Conservation (phyloP, 2,329 filamentous ascomycete genomes). For the Dothistroma septosporum region DNA sequence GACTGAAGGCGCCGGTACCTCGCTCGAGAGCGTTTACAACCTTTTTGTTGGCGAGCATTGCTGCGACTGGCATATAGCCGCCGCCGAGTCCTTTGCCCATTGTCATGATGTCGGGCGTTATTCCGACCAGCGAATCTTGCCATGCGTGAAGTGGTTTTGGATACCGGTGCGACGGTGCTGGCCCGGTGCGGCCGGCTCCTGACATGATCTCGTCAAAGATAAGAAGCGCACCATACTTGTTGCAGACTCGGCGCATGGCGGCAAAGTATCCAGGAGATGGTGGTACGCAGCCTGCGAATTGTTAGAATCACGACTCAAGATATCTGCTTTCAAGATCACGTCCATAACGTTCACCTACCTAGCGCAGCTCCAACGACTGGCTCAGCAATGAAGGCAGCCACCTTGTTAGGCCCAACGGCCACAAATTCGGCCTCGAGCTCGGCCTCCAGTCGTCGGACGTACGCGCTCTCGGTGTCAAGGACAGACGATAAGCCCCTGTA, state of each 20-base stretch:
- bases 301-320: background rate
- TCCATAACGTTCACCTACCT: constrained; percentile 38
- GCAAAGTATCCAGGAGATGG: constrained; percentile 64
- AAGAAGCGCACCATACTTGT: constrained; percentile 67
- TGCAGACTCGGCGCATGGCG: constrained; percentile 64
- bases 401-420: constrained; percentile 58
- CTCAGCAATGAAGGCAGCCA: constrained; percentile 70
- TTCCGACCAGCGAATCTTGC: constrained; percentile 50
- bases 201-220: constrained; percentile 78
- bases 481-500: constrained; percentile 52
- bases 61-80: constrained; percentile 60
- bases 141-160: constrained; percentile 54
- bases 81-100: constrained; percentile 64
- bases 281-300: constrained; percentile 52
- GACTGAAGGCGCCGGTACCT: constrained; percentile 49
- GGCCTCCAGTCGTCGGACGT: constrained; percentile 56
- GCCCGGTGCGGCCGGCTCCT: constrained; percentile 58
- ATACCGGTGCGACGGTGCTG: constrained; percentile 28
- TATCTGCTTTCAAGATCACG: background rate
- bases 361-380: constrained; percentile 67
- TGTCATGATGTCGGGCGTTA: constrained; percentile 61
- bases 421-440: constrained; percentile 67
- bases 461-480: constrained; percentile 49
- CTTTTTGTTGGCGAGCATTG: constrained; percentile 51
- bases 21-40: constrained; percentile 48